Evolutionary conservation across 1,284 basidiomycete species (phyloP).

Genomic region (Apiotrichum mycotoxinovorans): DNA sequence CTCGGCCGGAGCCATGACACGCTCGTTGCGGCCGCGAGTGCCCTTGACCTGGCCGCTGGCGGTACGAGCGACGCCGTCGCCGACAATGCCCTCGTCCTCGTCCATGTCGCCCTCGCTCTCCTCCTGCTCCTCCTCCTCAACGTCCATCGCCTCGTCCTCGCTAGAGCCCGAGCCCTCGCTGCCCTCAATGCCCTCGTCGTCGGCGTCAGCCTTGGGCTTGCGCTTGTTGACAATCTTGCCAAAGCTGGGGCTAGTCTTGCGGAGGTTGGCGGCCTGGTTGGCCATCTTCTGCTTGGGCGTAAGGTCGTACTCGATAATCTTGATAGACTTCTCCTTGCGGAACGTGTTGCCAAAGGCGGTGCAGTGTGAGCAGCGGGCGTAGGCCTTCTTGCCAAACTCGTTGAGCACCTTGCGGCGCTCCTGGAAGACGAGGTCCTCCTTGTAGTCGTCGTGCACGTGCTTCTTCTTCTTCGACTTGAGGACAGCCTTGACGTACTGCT

Average conservation of each 20-base stretch:
- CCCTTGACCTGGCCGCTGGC: constrained; percentile 75
- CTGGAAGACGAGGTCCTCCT: constrained; percentile 82
- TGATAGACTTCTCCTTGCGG: constrained; percentile 90
- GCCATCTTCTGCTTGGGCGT: constrained; percentile 71
- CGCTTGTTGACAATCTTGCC: constrained; percentile 49
- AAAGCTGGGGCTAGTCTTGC: constrained; percentile 43
- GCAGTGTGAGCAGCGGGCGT: constrained; percentile 70
- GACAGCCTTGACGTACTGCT: constrained; percentile 67
- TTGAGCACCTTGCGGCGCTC: constrained; percentile 76
- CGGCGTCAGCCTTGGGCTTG: constrained; percentile 40
- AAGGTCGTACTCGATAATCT: constrained; percentile 91
- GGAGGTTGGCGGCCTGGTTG: constrained; percentile 57
- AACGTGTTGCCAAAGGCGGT: constrained; percentile 68
- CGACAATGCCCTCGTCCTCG: constrained; percentile 40
- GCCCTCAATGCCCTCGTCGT: constrained; percentile 48
- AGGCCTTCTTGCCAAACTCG: constrained; percentile 70
- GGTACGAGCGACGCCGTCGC: constrained; percentile 57
- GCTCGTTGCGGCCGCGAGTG: constrained; percentile 72
- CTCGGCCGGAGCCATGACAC: constrained; percentile 85
- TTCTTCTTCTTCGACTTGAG: constrained; percentile 57
- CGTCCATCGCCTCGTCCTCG: constrained; percentile 50
- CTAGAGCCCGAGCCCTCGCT: constrained; percentile 52
- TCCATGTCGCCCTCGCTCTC: constrained; percentile 47
- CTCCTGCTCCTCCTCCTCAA: constrained; percentile 54
- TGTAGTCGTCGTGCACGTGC: constrained; percentile 76